Conservation (phyloP, 805 yeast species). For the Wickerhamiella vanderwaltii region DNA sequence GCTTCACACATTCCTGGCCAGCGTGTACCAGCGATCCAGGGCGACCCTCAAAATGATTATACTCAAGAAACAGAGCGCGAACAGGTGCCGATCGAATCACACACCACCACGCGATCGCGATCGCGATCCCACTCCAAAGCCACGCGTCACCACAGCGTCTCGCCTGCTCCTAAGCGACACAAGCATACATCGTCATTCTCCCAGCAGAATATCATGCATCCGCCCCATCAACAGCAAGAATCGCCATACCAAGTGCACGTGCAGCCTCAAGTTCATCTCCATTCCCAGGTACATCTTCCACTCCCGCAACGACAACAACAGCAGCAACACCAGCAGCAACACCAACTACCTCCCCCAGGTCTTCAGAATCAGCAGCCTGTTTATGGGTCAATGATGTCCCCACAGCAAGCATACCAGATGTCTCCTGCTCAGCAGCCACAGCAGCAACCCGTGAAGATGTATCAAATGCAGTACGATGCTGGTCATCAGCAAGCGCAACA, state of each 20-base stretch:
- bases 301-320: conserved; percentile 9
- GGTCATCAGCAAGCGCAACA: neutral
- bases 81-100: conserved; percentile 8
- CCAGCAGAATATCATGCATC: conserved; percentile 8
- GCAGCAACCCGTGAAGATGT: neutral
- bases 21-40: too few species aligned
- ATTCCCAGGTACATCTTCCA: conserved; percentile 4
- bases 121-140: conserved; percentile 1
- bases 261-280: conserved; percentile 11
- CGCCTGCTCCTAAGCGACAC: conserved; percentile 10
- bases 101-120: conserved; percentile 7
- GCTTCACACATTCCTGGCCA: neutral
- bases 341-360: conserved; percentile 11
- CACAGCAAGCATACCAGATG: conserved; percentile 13
- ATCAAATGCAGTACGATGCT: neutral
- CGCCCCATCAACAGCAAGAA: conserved; percentile 10
- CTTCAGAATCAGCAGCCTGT: neutral
- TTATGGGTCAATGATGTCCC: conserved; percentile 5
- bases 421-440: conserved; percentile 7
- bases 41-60: too few species aligned
- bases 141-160: conserved; percentile 7
- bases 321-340: conserved; percentile 13
- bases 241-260: conserved; percentile 11
- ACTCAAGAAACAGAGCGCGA: neutral
- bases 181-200: neutral